Evolutionary conservation across 768 basidiomycete species (phyloP).

Genomic region (Pluteus cervinus): DNA sequence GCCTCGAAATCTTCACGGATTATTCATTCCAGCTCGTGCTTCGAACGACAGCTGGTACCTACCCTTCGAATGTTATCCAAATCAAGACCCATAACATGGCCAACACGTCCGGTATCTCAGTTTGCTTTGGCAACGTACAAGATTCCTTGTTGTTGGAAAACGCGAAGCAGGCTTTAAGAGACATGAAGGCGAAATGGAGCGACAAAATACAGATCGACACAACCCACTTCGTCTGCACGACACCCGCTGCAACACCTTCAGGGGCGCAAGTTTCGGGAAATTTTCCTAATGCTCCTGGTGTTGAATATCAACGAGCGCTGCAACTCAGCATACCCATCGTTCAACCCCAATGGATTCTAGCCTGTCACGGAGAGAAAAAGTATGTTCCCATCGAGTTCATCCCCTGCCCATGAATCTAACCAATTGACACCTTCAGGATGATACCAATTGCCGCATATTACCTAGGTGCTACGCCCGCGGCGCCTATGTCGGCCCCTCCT

Average conservation of each 20-base stretch:
- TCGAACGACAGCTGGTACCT: slow-evolving; percentile 89
- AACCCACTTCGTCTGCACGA: slow-evolving; percentile 96
- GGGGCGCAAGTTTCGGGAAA: slow-evolving; percentile 53
- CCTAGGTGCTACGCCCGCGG: slow-evolving; percentile 58
- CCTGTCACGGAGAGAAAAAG: slow-evolving; percentile 83
- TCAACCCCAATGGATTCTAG: slow-evolving; percentile 90
- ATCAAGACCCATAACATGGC: slow-evolving; percentile 91
- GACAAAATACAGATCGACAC: slow-evolving; percentile 96
- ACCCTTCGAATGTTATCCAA: slow-evolving; percentile 75
- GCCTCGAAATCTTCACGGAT: slow-evolving; percentile 74
- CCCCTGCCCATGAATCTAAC: not conserved
- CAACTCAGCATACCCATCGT: slow-evolving; percentile 94
- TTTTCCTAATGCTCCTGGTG: slow-evolving; percentile 55
- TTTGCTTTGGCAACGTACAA: slow-evolving; percentile 90
- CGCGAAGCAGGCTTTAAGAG: slow-evolving; percentile 69
- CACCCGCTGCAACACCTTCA: slow-evolving; percentile 62
- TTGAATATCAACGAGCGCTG: slow-evolving; percentile 92
- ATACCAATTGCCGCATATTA: slow-evolving; percentile 80
- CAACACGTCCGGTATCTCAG: slow-evolving; percentile 90
- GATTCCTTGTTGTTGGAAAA: slow-evolving; percentile 73
- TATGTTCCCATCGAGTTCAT: slow-evolving; percentile 25
- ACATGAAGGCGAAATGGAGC: slow-evolving; percentile 88
- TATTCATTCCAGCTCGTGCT: slow-evolving; percentile 94
- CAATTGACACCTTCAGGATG: slow-evolving; percentile 48
- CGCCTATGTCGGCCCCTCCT: slow-evolving; percentile 34